Evolutionary conservation across 1,284 basidiomycete species (phyloP).

Genomic region (Irpex rosettiformis): DNA sequence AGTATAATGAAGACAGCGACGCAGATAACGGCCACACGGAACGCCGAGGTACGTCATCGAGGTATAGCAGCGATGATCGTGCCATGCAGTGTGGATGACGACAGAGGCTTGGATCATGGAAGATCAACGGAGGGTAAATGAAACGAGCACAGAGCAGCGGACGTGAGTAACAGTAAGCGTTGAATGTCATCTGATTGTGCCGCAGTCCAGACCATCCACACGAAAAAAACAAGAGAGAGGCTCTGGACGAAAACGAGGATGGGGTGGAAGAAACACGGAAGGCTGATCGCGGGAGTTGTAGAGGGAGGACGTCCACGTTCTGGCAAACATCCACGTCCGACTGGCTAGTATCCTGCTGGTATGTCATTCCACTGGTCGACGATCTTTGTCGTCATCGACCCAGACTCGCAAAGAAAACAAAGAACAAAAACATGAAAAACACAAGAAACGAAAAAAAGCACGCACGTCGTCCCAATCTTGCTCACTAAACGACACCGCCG

Average conservation of each 20-base stretch:
- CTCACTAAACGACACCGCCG: constrained; percentile 81
- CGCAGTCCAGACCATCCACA: too few relatives aligned
- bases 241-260: not conserved
- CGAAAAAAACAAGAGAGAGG: too few relatives aligned
- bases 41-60: too few relatives aligned
- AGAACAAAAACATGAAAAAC: constrained; percentile 6
- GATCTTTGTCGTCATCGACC: too few relatives aligned
- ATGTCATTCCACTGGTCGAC: not conserved
- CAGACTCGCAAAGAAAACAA: not conserved
- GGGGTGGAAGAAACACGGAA: not conserved
- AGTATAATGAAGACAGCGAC: too few relatives aligned
- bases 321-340: too few relatives aligned
- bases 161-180: constrained; percentile 12
- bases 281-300: not conserved
- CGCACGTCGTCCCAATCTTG: constrained; percentile 87
- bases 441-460: constrained; percentile 14
- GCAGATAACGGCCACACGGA: too few relatives aligned
- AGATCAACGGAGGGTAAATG: too few relatives aligned
- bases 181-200: constrained; percentile 15
- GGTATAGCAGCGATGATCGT: too few relatives aligned
- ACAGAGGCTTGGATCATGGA: not conserved
- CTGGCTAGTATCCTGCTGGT: not conserved
- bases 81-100: not conserved
- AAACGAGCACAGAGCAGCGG: constrained; percentile 9
- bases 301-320: not conserved